These are phyloP conservation scores for Allantophomopsis cytisporea DNA, from an alignment of 2,329 filamentous ascomycete genomes.

Conservation along the genomic window DNA sequence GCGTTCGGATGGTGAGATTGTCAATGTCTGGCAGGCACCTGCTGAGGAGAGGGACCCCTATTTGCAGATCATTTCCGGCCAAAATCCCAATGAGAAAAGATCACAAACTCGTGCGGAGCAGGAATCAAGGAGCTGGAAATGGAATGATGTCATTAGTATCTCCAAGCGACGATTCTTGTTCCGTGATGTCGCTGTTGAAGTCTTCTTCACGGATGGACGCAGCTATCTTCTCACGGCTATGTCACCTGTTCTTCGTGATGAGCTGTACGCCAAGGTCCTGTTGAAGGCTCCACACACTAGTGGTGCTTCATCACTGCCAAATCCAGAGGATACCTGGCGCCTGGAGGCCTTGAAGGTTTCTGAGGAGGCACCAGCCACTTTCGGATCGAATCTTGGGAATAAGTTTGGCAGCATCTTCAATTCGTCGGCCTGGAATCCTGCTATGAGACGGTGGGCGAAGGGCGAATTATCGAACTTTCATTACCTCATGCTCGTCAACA, in stretches of 20 bases:
- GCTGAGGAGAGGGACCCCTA: constrained; percentile 89
- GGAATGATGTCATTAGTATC: constrained; percentile 87
- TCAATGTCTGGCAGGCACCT: constrained; percentile 90
- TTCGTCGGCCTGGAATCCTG: constrained; percentile 65
- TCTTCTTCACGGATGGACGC: constrained; percentile 93
- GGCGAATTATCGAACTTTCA: constrained; percentile 98
- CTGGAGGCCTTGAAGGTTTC: constrained; percentile 67
- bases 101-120: constrained; percentile 50
- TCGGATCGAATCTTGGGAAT: constrained; percentile 42
- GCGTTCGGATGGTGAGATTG: constrained; percentile 86
- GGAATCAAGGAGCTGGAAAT: constrained; percentile 82
- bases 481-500: constrained; percentile 97
- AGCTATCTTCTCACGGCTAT: constrained; percentile 88
- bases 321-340: constrained; percentile 83
- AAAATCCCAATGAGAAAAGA: constrained; percentile 45
- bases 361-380: constrained; percentile 43
- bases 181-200: constrained; percentile 88
- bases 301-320: constrained; percentile 52
- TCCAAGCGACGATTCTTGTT: constrained; percentile 94
- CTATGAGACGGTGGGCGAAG: constrained; percentile 79
- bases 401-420: constrained; percentile 92
- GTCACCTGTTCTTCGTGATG: constrained; percentile 60
- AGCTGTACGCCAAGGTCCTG: constrained; percentile 64
- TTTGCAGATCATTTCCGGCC: constrained; percentile 79
- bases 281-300: constrained; percentile 70